These are phyloP conservation scores for Trichoderma simmonsii DNA, from an alignment of 2,329 filamentous ascomycete species.

Conservation along the genomic window DNA sequence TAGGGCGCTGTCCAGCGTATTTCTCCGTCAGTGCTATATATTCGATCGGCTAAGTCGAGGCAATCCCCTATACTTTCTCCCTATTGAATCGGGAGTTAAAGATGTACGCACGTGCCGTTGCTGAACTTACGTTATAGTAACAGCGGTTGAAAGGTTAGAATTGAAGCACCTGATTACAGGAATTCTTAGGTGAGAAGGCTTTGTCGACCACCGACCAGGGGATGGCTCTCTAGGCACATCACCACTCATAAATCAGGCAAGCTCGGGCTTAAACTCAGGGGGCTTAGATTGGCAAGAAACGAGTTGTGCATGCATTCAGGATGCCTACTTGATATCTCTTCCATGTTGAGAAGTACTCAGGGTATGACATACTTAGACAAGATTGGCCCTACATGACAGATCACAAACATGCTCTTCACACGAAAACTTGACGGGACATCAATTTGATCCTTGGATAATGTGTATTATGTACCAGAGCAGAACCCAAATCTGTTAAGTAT, in stretches of 20 bases:
- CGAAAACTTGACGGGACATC: background rate
- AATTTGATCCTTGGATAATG: background rate
- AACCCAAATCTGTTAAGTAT: background rate
- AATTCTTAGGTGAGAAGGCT: background rate
- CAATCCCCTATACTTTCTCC: background rate
- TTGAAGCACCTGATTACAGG: background rate
- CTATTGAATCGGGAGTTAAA: background rate
- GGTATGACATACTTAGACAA: background rate
- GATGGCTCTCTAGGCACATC: accelerated
- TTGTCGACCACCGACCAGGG: background rate
- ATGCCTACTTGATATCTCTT: background rate
- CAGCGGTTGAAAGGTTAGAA: background rate
- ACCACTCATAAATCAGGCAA: accelerated
- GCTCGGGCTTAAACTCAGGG: background rate
- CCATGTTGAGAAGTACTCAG: too few relatives aligned
- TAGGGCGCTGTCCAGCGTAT: background rate
- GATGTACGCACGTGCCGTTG: background rate
- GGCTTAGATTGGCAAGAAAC: background rate
- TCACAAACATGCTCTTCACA: background rate
- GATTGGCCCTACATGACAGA: background rate
- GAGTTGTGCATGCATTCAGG: background rate
- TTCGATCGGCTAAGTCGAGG: background rate
- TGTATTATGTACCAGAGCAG: background rate
- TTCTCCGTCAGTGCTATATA: background rate
- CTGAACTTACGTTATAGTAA: background rate